These are phyloP conservation scores for Corymbia citriodora DNA, from an alignment of 441 rosid genomes.

Conservation along the genomic window DNA sequence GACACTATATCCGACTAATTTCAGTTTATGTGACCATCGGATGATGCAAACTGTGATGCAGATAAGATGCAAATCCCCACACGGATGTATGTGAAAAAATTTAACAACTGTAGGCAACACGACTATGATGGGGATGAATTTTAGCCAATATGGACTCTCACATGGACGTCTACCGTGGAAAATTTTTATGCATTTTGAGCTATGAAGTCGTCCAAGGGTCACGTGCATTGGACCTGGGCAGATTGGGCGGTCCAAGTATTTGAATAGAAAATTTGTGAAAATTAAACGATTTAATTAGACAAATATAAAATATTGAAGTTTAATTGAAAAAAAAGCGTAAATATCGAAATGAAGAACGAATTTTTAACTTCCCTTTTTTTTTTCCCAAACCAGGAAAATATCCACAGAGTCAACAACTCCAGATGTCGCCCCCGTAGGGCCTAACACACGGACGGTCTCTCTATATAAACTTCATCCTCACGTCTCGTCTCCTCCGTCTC, in stretches of 20 bases:
- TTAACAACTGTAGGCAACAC: background rate
- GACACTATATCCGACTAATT: background rate
- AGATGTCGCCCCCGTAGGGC: background rate
- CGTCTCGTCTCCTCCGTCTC: no score
- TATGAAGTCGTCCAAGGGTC: background rate
- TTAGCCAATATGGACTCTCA: background rate
- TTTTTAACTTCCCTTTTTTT: background rate
- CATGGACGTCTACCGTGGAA: background rate
- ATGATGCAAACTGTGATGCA: background rate
- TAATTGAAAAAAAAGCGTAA: background rate
- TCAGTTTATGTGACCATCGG: background rate
- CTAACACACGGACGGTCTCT: no score
- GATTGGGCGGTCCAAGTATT: background rate
- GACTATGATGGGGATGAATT: background rate
- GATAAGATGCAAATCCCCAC: background rate
- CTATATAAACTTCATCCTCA: no score
- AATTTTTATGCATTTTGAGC: background rate
- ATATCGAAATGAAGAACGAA: background rate
- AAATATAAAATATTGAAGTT: background rate
- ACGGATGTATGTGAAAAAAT: background rate
- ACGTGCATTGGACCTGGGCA: background rate
- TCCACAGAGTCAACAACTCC: background rate
- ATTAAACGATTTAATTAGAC: background rate
- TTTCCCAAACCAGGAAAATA: background rate
- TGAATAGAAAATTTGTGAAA: background rate